Conservation (phyloP, 108 stramenopile genomes). For the Cyclotella kingstonii region DNA sequence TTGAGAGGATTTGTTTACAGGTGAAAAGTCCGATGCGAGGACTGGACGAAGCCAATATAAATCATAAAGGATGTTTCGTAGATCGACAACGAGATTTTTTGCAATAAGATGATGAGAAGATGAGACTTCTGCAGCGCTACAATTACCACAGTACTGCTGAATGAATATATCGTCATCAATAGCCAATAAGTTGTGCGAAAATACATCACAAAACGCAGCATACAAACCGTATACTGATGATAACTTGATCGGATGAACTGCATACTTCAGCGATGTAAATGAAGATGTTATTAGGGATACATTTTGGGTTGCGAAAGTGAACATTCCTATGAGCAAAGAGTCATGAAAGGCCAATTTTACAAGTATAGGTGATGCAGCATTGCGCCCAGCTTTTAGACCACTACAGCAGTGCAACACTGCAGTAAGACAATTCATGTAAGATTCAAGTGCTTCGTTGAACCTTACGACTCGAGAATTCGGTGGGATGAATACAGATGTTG, state of each 20-base stretch:
- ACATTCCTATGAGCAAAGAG: slow-evolving; percentile 24
- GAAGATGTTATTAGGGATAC: slow-evolving; percentile 7
- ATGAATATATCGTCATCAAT: slow-evolving; percentile 80
- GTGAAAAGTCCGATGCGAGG: slow-evolving; percentile 43
- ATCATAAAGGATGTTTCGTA: slow-evolving; percentile 52
- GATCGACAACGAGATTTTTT: slow-evolving; percentile 42
- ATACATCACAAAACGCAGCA: slow-evolving; percentile 73
- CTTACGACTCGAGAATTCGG: neutral
- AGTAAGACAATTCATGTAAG: slow-evolving; percentile 41
- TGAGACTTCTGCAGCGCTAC: neutral
- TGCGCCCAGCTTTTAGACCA: slow-evolving; percentile 42
- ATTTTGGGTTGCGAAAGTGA: slow-evolving; percentile 15
- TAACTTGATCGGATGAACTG: neutral
- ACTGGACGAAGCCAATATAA: slow-evolving; percentile 78
- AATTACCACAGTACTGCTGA: slow-evolving; percentile 10
- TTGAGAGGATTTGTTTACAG: neutral
- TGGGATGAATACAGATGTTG: slow-evolving; percentile 8
- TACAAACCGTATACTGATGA: slow-evolving; percentile 29
- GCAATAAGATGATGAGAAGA: slow-evolving; percentile 36
- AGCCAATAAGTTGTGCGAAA: slow-evolving; percentile 70
- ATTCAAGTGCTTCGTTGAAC: slow-evolving; percentile 12
- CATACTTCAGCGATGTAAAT: neutral
- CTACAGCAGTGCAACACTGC: slow-evolving; percentile 50
- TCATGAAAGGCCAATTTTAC: slow-evolving; percentile 51
- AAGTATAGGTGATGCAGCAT: slow-evolving; percentile 57